phyloP scores from a whole-genome alignment of 768 basidiomycete species.

The Macrocybe gigantea region DNA sequence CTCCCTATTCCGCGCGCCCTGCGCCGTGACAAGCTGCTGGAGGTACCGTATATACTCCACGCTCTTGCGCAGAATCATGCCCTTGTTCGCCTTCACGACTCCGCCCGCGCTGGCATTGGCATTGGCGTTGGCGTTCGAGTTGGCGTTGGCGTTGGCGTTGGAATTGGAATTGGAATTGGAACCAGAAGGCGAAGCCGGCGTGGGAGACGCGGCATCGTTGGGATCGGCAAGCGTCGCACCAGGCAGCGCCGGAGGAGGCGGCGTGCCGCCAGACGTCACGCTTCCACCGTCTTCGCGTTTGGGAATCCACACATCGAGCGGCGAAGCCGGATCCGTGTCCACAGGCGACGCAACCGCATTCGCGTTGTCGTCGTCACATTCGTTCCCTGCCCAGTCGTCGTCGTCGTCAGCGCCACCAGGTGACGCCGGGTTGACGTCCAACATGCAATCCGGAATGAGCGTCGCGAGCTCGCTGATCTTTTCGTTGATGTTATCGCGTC shows the following conservation, averaged over 20 bases:
- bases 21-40: slow-evolving; percentile 79
- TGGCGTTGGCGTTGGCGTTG: background rate
- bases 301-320: slow-evolving; percentile 7
- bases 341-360: background rate
- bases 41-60: slow-evolving; percentile 79
- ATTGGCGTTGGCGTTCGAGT: slow-evolving; percentile 4
- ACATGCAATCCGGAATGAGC: slow-evolving; percentile 80
- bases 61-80: slow-evolving; percentile 85
- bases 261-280: no score
- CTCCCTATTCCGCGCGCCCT: slow-evolving; percentile 73
- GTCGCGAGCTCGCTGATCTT: slow-evolving; percentile 88
- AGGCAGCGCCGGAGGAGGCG: background rate
- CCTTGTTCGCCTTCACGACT: slow-evolving; percentile 88
- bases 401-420: slow-evolving; percentile 18
- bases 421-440: slow-evolving; percentile 43
- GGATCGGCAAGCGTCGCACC: background rate
- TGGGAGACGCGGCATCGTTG: background rate
- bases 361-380: background rate
- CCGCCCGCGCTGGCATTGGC: slow-evolving; percentile 23
- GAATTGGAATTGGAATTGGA: background rate
- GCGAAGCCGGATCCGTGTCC: slow-evolving; percentile 7
- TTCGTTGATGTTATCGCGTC: slow-evolving; percentile 94
- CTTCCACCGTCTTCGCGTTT: slow-evolving; percentile 1
- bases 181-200: background rate
- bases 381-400: slow-evolving; percentile 8